Conservation (phyloP, 2,329 filamentous ascomycete species). For the Aspergillus fumigatiaffinis region DNA sequence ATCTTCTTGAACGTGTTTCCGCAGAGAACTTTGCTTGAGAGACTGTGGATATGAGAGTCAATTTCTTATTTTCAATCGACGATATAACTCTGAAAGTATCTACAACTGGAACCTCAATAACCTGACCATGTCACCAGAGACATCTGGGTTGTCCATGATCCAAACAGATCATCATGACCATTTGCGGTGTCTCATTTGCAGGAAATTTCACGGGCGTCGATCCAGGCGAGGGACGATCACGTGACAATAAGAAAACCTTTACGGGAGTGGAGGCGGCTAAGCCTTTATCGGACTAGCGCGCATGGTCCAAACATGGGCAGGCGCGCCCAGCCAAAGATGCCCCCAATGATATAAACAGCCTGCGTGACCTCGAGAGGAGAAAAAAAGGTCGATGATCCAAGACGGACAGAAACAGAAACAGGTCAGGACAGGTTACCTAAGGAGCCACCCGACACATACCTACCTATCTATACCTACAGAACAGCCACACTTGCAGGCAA, state of each 20-base stretch:
- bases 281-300: constrained; percentile 25
- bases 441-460: neutral
- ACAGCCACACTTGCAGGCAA: neutral
- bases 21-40: neutral
- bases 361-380: constrained; percentile 40
- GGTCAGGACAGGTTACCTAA: neutral
- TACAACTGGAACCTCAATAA: neutral
- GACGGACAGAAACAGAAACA: neutral
- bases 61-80: neutral
- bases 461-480: neutral
- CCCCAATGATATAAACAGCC: constrained; percentile 47
- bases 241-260: constrained; percentile 27
- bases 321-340: constrained; percentile 36
- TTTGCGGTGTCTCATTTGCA: neutral
- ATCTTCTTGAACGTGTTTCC: neutral
- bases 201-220: constrained; percentile 11
- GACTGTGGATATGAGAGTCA: neutral
- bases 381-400: constrained; percentile 1
- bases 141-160: neutral
- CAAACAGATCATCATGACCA: neutral
- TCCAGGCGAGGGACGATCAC: constrained; percentile 17
- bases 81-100: neutral
- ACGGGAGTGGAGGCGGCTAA: constrained; percentile 23
- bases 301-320: constrained; percentile 38
- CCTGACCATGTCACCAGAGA: neutral